A percentile compares a stretch with the other conserved stretches of the same genome.
Conservation (phyloP, 2,329 filamentous ascomycete genomes). For the Alternaria sp. region DNA sequence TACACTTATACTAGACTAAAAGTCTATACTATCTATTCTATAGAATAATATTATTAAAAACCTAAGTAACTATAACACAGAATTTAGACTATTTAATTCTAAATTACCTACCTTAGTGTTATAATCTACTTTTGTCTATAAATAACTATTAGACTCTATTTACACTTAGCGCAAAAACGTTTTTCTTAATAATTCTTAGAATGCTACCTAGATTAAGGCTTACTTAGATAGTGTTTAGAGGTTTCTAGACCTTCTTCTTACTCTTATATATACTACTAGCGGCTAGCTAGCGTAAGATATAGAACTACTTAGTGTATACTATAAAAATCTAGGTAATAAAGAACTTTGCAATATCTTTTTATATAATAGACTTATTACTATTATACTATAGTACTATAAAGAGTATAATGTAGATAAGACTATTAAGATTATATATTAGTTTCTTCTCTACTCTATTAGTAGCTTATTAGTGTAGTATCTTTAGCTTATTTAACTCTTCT, state of each 20-base stretch:
- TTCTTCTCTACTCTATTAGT: too few species aligned
- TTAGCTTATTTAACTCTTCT: too few species aligned
- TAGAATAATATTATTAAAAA: not conserved
- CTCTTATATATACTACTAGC: not conserved
- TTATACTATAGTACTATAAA: not conserved
- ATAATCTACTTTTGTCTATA: not conserved
- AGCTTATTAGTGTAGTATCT: too few species aligned
- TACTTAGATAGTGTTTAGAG: not conserved
- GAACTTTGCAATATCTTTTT: not conserved
- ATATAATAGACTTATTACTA: not conserved
- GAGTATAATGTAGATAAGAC: not conserved
- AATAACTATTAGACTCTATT: not conserved
- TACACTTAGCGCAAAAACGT: not conserved
- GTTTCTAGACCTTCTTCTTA: not conserved
- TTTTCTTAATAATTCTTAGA: not conserved
- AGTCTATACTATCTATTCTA: not conserved
- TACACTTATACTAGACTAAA: not conserved
- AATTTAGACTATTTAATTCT: not conserved
- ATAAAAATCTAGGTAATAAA: not conserved
- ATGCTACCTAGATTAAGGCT: not conserved
- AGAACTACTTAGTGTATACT: not conserved
- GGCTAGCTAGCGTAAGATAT: not conserved
- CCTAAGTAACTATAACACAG: not conserved
- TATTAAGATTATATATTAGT: not conserved
- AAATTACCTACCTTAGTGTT: not conserved